Base-by-base conservation (phyloP, 225 moss, liverwort and hornwort genomes). In the Marchantia paleacea region DNA sequence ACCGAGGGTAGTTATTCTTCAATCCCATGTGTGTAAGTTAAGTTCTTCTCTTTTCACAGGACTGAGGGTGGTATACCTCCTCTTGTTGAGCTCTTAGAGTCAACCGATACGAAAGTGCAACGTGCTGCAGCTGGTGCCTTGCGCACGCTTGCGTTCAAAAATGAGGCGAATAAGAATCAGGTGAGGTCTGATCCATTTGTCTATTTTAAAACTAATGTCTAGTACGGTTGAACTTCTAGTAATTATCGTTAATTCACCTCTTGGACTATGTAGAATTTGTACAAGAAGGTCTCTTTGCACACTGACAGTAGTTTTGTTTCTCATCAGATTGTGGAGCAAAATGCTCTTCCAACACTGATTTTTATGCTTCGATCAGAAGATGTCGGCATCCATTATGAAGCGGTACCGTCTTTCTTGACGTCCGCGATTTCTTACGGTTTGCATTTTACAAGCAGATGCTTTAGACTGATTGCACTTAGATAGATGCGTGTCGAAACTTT, bases 121-220 rank as follows among this genome's bases (percentile, higher is more conserved):
- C 87, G 97, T 64, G 97, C 97, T 49, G 97, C 97, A 30, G 97
- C 97, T 57, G 97, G 97, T 82, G 97, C 97, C 48, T 83, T 97
- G 80, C 90, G 97, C 52, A 97, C 97, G 0, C 85, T 97, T 78
- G 97, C 97, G n/a, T 97, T 97, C 82, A 97, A 97, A 85, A 97
- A 97, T 80, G 97, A 97, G 87, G 91, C 97, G 1, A 97, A 97
- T 69, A 97, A 97, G 85, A 97, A 97, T 75, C 97, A 97, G 97
- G 97, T 97, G 29, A 14, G 80, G 14, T 29, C 24, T 66, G 50
- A 13, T 3, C 14, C 51, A 1, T 13, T 25, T 52, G 3, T 67
- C 26, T 67, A 2, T 3, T 25, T 7, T 28, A 11, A 12, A 7
- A n/a, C 11, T 7, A 25, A 20, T 25, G 73, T 25, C 29, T 55